Percentiles rank a stretch among this genome's conserved stretches.
phyloP scores from a whole-genome alignment of 2,329 filamentous ascomycete species.

The Zymoseptoria crescenta region DNA sequence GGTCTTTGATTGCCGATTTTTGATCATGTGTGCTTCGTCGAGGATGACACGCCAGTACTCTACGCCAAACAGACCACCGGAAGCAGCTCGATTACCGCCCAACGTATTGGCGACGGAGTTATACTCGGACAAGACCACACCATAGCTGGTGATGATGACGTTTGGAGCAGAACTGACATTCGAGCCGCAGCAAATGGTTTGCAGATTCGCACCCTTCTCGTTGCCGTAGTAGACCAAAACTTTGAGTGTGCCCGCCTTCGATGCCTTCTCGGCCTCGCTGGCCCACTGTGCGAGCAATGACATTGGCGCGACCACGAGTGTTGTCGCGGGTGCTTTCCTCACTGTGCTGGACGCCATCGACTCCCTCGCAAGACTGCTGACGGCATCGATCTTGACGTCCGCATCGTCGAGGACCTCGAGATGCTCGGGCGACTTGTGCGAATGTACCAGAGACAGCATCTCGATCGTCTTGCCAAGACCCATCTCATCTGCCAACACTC shows the following conservation, averaged over 20 bases:
- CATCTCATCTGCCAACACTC: conserved; percentile 95
- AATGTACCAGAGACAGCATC: conserved; percentile 89
- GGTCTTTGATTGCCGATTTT: conserved; percentile 78
- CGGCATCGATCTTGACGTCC: conserved; percentile 31
- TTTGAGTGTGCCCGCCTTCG: conserved; percentile 71
- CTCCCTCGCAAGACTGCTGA: conserved; percentile 57
- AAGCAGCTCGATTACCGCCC: conserved; percentile 51
- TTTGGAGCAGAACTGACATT: conserved; percentile 74
- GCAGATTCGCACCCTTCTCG: conserved; percentile 73
- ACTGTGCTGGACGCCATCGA: conserved; percentile 50
- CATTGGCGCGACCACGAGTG: conserved; percentile 92
- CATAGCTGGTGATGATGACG: conserved; percentile 91
- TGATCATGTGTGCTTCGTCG: conserved; percentile 92
- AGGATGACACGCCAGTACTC: conserved; percentile 93
- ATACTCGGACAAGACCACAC: conserved; percentile 83
- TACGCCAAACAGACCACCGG: conserved; percentile 69
- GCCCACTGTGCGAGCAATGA: conserved; percentile 96
- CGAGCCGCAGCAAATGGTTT: conserved; percentile 65
- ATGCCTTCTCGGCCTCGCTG: conserved; percentile 87
- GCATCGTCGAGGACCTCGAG: conserved; percentile 22
- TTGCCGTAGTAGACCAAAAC: conserved; percentile 85
- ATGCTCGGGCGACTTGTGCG: conserved; percentile 54
- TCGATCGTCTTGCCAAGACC: conserved; percentile 97
- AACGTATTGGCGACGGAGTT: conserved; percentile 57
- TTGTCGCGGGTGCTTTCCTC: conserved; percentile 73